A percentile compares a stretch with the other conserved stretches of the same genome.
Evolutionary conservation across 495 filamentous ascomycete species (phyloP).

Genomic region (Trichoderma parareesei): DNA sequence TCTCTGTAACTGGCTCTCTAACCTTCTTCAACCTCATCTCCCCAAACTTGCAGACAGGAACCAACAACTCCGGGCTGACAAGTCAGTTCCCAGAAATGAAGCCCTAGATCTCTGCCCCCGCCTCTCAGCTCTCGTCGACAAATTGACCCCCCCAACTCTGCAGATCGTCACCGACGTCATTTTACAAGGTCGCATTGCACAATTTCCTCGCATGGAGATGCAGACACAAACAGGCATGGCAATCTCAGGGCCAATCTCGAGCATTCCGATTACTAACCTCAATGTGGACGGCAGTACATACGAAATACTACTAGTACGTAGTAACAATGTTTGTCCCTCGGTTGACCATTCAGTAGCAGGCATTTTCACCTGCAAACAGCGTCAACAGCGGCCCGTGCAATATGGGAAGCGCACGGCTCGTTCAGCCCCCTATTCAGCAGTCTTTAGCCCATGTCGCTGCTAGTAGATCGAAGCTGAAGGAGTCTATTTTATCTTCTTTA

Average conservation of each 20-base stretch:
- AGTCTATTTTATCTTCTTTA: not conserved
- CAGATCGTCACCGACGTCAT: not conserved
- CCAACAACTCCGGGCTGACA: not conserved
- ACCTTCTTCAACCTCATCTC: too few relatives aligned
- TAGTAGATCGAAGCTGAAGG: not conserved
- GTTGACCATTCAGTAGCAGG: not conserved
- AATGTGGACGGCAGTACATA: not conserved
- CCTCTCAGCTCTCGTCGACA: not conserved
- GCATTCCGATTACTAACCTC: not conserved
- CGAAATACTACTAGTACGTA: not conserved
- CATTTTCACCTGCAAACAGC: not conserved
- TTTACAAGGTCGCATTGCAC: not conserved
- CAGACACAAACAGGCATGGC: not conserved
- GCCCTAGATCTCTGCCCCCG: not conserved
- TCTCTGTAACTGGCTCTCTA: too few relatives aligned
- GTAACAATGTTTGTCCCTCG: not conserved
- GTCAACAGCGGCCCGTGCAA: not conserved
- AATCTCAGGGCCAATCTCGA: slow-evolving; percentile 2
- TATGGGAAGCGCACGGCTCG: not conserved
- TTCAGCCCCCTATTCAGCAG: not conserved
- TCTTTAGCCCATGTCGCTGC: too few relatives aligned
- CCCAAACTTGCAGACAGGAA: not conserved
- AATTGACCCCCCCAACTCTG: too few relatives aligned
- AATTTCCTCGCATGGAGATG: not conserved
- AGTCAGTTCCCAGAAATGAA: slow-evolving; percentile 3